Base-by-base conservation (phyloP, 2,329 filamentous ascomycete genomes). In the Claviceps monticola region DNA sequence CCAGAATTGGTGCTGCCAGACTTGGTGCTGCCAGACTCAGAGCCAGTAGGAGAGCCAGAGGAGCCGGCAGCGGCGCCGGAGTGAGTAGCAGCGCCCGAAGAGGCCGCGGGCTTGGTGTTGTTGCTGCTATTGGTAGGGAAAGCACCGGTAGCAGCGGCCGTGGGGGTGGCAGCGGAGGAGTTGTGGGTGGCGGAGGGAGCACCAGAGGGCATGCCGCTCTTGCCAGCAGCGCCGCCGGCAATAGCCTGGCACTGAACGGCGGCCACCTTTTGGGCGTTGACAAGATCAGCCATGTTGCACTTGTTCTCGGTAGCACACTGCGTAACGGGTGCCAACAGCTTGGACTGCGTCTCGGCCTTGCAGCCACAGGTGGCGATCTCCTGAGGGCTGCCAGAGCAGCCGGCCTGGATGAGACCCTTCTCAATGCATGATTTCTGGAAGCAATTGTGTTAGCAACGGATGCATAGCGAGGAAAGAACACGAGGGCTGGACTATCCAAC, bases 291-390 rank as follows among this genome's bases (percentile, higher is more conserved):
- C 2, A 56, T 26, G 11, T 54, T 52, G 59, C 73, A 75, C 42
- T 62, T 61, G 23, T 59, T 54, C 26, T 45, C 55, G 53, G 62
- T 52, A 46, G 69, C 53, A 58, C 68, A 71, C 17, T 60, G 53
- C 13, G 61, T 51, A 51, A 66, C 61, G 45, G 62, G 53, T 38
- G 58, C 51, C 21, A 56, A 51, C 37, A 70, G 62, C 54, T 61
- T 57, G 41, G 52, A 53, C 59, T 68, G 65, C 51, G 61, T 67
- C 2, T 68, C 65, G 53, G 62, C 66, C 3, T 61, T 57, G 60
- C 71, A 74, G 57, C 65, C 64, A 61, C 71, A 74, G 49, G 57
- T 59, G 9, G 63, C 59, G 54, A 54, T 21, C 43, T 54, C 37
- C 13, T 39, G 7, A 2, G 26, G 5, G 9, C 2, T 21, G 21